Evolutionary conservation across 2,329 filamentous ascomycete genomes (phyloP).

Genomic region (Fusarium sororula): DNA sequence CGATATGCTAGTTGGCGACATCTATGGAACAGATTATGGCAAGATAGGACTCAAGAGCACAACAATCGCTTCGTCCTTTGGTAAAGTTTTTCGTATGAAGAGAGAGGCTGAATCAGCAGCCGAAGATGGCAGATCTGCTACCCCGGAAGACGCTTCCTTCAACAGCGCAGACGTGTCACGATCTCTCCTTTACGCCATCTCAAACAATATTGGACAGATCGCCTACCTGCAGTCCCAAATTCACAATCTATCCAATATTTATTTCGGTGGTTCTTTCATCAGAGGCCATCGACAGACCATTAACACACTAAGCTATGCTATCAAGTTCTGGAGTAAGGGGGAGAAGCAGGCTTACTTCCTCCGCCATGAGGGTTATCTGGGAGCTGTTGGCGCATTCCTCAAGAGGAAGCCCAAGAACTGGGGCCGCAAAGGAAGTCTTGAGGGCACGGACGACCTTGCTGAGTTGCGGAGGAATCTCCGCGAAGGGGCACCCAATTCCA

Average conservation of each 20-base stretch:
- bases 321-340: constrained; percentile 96
- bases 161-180: constrained; percentile 86
- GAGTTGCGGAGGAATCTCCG: constrained; percentile 43
- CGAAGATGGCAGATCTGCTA: constrained; percentile 73
- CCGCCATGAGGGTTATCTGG: constrained; percentile 94
- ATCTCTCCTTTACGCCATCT: constrained; percentile 92
- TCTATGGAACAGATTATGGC: constrained; percentile 94
- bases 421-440: constrained; percentile 84
- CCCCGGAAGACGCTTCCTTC: constrained; percentile 63
- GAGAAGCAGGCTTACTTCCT: constrained; percentile 96
- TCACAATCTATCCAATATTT: constrained; percentile 89
- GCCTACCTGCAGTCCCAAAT: constrained; percentile 97
- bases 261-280: constrained; percentile 98
- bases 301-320: constrained; percentile 95
- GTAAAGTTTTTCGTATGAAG: constrained; percentile 96
- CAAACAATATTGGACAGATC: constrained; percentile 98
- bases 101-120: constrained; percentile 80
- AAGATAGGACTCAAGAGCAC: constrained; percentile 97
- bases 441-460: constrained; percentile 54
- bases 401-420: constrained; percentile 91
- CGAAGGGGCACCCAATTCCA: constrained; percentile 19
- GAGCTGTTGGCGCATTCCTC: constrained; percentile 91
- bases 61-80: constrained; percentile 95
- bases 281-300: constrained; percentile 96
- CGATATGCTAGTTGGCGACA: constrained; percentile 97